These are phyloP conservation scores for Neospermospora avenae DNA, from an alignment of 2,329 filamentous ascomycete genomes.

Conservation along the genomic window DNA sequence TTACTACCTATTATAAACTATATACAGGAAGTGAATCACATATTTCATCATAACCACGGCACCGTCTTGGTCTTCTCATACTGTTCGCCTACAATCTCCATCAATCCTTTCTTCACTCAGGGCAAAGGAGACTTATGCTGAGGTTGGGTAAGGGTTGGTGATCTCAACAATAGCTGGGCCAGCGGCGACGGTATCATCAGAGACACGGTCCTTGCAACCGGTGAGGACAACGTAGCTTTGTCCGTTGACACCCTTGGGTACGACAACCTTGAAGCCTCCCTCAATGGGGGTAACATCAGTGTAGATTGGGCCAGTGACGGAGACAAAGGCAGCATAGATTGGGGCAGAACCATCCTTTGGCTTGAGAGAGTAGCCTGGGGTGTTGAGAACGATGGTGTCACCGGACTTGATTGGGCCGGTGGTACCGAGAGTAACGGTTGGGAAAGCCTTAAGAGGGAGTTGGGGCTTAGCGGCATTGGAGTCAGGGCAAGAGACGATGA, in stretches of 20 bases:
- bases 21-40: background rate
- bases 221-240: conserved; percentile 41
- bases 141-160: conserved; percentile 18
- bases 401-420: conserved; percentile 20
- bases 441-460: conserved; percentile 60
- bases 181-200: conserved; percentile 38
- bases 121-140: conserved; percentile 3
- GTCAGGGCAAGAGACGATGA: conserved; percentile 54
- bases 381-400: conserved; percentile 29
- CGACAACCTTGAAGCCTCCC: conserved; percentile 29
- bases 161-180: conserved; percentile 36
- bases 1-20: background rate
- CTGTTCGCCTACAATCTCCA: conserved; percentile 7
- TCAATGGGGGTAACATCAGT: conserved; percentile 26
- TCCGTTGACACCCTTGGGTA: conserved; percentile 37
- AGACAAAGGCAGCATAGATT: conserved; percentile 40
- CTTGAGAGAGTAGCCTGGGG: conserved; percentile 26
- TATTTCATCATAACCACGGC: background rate
- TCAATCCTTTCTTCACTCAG: conserved; percentile 22
- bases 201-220: conserved; percentile 34
- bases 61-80: too few relatives aligned
- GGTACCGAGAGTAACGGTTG: conserved; percentile 39
- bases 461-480: conserved; percentile 40
- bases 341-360: conserved; percentile 22
- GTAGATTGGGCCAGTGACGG: conserved; percentile 39